phyloP scores from a whole-genome alignment of 305 asterid genomes.

The Ajuga reptans region DNA sequence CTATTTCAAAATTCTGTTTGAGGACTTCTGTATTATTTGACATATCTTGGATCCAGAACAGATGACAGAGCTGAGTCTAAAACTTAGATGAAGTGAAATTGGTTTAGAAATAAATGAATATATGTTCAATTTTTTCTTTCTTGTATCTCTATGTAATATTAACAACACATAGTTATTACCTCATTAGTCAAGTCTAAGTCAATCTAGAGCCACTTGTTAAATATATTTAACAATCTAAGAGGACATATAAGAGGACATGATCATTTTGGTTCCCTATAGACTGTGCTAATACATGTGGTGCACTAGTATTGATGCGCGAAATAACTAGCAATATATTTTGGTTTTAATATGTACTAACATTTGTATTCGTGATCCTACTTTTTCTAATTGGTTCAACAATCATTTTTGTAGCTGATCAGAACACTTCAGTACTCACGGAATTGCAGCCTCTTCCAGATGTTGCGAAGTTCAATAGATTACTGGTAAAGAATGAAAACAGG shows the following conservation, averaged over 20 bases:
- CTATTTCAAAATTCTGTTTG: background rate
- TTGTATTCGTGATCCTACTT: background rate
- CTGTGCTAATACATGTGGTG: background rate
- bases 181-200: background rate
- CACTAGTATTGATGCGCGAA: background rate
- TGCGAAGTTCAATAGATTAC: slow-evolving; percentile 65
- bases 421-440: slow-evolving; percentile 40
- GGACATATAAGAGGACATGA: background rate
- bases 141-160: background rate
- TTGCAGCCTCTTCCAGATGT: slow-evolving; percentile 50
- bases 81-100: slow-evolving; percentile 1
- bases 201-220: background rate
- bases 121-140: background rate
- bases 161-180: background rate
- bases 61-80: background rate
- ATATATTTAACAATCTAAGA: background rate
- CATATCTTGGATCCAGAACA: background rate
- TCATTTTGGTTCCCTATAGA: background rate
- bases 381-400: slow-evolving; percentile 19
- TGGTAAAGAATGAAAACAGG: slow-evolving; percentile 51
- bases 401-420: slow-evolving; percentile 36
- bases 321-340: slow-evolving; percentile 12
- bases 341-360: slow-evolving; percentile 7
- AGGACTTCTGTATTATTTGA: background rate
- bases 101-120: background rate